A percentile compares a stretch with the other conserved stretches of the same genome.
Conservation (phyloP, 148 eudicot genomes). For the Tetragonia tetragonoides region DNA sequence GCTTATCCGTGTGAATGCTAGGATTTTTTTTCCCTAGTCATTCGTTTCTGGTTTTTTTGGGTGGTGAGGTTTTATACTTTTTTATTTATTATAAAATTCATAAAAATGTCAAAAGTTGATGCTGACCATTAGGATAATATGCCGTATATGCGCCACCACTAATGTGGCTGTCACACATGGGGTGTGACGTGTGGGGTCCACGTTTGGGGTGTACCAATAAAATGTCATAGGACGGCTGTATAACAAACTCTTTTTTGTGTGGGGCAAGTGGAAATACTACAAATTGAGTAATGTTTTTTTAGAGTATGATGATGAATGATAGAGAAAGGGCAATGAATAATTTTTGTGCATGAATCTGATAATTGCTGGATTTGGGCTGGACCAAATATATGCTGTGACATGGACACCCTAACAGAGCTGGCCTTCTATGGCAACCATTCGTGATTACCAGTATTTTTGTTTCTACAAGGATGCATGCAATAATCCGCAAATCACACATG, state of each 20-base stretch:
- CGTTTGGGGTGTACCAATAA: not conserved
- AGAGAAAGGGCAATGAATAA: not conserved
- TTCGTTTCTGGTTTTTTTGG: not conserved
- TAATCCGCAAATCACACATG: no score
- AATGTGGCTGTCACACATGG: constrained; percentile 8
- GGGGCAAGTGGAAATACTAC: no score
- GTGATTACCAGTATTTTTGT: no score
- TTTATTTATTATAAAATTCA: no score
- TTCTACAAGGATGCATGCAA: no score
- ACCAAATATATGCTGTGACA: not conserved
- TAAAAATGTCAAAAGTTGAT: not conserved
- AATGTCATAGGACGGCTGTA: not conserved
- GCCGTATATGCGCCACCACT: constrained; percentile 3
- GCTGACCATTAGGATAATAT: not conserved
- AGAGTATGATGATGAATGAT: not conserved
- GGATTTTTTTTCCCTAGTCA: not conserved
- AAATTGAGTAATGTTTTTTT: no score
- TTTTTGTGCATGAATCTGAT: not conserved
- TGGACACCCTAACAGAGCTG: not conserved
- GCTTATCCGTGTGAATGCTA: not conserved
- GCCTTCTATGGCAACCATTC: not conserved
- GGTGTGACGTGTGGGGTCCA: constrained; percentile 5
- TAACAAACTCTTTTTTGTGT: not conserved
- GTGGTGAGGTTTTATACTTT: not conserved
- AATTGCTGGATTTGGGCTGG: constrained; percentile 17